A percentile compares a stretch with the other conserved stretches of the same genome.
phyloP scores from a whole-genome alignment of 164 flowering plant species.

The Berberis vulgaris region DNA sequence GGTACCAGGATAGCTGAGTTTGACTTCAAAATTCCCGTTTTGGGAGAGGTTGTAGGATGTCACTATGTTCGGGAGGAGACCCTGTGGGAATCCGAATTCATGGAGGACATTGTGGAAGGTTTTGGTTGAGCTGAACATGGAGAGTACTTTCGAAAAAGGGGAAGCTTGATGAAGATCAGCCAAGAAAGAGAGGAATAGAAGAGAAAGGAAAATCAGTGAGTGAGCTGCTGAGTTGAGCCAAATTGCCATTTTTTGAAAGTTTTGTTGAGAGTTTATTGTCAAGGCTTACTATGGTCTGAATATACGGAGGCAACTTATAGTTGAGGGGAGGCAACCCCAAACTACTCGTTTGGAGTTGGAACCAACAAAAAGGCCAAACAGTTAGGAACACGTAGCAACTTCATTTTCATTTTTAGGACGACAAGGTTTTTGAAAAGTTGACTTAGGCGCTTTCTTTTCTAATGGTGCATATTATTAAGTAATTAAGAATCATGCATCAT shows the following conservation, averaged over 20 bases:
- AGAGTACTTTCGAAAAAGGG: background rate
- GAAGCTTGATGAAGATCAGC: background rate
- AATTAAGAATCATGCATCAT: too few relatives aligned
- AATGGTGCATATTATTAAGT: too few relatives aligned
- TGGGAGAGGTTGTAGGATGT: slow-evolving; percentile 33
- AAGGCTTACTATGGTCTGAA: background rate
- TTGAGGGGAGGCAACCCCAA: too few relatives aligned
- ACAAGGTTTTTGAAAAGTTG: too few relatives aligned
- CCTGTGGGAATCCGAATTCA: slow-evolving; percentile 47
- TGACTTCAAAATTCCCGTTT: slow-evolving; percentile 36
- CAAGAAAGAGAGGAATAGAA: slow-evolving; percentile 1
- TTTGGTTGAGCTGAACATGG: background rate
- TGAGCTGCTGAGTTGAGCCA: background rate
- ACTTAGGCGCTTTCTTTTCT: too few relatives aligned
- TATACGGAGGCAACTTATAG: too few relatives aligned
- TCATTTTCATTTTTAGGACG: too few relatives aligned
- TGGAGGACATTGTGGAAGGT: slow-evolving; percentile 54
- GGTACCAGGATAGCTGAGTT: slow-evolving; percentile 36
- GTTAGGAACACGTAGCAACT: too few relatives aligned
- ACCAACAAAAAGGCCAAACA: too few relatives aligned
- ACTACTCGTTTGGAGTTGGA: too few relatives aligned
- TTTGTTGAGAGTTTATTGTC: background rate
- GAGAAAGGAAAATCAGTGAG: background rate
- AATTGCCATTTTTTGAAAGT: slow-evolving; percentile 2
- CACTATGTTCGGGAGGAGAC: slow-evolving; percentile 42